phyloP scores from a whole-genome alignment of 495 filamentous ascomycete species.

The Neurospora sp. region DNA sequence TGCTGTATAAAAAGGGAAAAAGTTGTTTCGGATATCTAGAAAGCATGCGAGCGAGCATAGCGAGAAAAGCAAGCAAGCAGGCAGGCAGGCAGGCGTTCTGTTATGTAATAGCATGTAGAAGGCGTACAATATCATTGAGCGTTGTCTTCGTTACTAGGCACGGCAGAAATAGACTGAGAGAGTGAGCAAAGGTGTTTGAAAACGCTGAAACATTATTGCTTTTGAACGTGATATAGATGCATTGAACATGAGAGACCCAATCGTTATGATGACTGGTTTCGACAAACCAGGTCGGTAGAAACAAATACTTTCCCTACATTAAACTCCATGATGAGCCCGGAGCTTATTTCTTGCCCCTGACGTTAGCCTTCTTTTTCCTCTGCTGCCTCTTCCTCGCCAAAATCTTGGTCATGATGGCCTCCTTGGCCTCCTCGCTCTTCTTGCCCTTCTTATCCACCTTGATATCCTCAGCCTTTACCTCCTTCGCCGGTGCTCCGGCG shows the following conservation, averaged over 20 bases:
- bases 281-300: neutral
- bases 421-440: conserved; percentile 22
- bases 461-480: conserved; percentile 1
- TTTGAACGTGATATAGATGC: neutral
- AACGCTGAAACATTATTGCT: neutral
- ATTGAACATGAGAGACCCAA: neutral
- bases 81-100: neutral
- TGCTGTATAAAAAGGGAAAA: neutral
- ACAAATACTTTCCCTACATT: neutral
- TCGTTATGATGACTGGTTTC: neutral
- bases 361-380: conserved; percentile 38
- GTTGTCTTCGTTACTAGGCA: neutral
- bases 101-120: neutral
- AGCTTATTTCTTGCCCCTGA: conserved; percentile 16
- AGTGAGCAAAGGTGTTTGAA: neutral
- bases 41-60: neutral
- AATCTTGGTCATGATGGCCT: conserved; percentile 35
- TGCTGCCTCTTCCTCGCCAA: conserved; percentile 37
- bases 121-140: neutral
- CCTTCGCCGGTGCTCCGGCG: neutral
- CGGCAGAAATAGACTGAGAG: neutral
- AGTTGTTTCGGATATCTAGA: neutral
- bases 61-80: neutral
- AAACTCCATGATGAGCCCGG: neutral
- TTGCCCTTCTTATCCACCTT: conserved; percentile 10